phyloP scores from a whole-genome alignment of 495 filamentous ascomycete species.

The Umbilicaria muhlenbergii region DNA sequence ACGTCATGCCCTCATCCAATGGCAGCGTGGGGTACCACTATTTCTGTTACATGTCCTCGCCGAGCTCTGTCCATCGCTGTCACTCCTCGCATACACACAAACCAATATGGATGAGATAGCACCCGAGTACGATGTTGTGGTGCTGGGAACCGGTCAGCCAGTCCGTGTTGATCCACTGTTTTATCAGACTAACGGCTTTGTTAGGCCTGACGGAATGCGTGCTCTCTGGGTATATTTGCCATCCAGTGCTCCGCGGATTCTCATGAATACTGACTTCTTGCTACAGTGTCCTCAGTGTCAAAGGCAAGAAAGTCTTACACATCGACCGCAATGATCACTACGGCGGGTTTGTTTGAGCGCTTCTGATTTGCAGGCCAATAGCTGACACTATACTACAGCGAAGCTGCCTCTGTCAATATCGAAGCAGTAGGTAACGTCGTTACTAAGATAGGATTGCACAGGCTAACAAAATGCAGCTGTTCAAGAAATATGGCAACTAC shows the following conservation, averaged over 20 bases:
- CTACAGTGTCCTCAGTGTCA: slow-evolving; percentile 81
- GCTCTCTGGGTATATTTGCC: slow-evolving; percentile 63
- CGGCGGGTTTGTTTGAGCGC: slow-evolving; percentile 57
- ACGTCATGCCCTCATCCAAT: no score
- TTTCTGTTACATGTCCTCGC: no score
- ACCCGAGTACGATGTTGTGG: slow-evolving; percentile 93
- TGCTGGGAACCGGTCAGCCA: slow-evolving; percentile 79
- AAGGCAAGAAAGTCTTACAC: slow-evolving; percentile 97
- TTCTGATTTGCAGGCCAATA: slow-evolving; percentile 8
- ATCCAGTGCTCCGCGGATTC: no score
- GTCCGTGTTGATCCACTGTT: slow-evolving; percentile 15
- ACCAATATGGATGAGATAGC: slow-evolving; percentile 85
- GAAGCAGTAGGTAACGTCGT: slow-evolving; percentile 47
- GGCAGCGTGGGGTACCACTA: no score
- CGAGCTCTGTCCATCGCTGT: neutral
- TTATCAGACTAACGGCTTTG: slow-evolving; percentile 21
- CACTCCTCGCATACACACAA: slow-evolving; percentile 1
- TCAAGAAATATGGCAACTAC: slow-evolving; percentile 87
- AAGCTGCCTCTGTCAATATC: slow-evolving; percentile 88
- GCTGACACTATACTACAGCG: slow-evolving; percentile 37
- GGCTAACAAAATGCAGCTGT: slow-evolving; percentile 46
- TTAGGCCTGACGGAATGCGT: slow-evolving; percentile 95
- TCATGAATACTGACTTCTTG: neutral
- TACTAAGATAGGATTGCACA: slow-evolving; percentile 1
- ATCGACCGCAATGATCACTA: slow-evolving; percentile 99